Evolutionary conservation across 2,329 filamentous ascomycete genomes (phyloP), one percentile per base, ranked within the genome.

Genomic region (Leptographium galeiforme): DNA sequence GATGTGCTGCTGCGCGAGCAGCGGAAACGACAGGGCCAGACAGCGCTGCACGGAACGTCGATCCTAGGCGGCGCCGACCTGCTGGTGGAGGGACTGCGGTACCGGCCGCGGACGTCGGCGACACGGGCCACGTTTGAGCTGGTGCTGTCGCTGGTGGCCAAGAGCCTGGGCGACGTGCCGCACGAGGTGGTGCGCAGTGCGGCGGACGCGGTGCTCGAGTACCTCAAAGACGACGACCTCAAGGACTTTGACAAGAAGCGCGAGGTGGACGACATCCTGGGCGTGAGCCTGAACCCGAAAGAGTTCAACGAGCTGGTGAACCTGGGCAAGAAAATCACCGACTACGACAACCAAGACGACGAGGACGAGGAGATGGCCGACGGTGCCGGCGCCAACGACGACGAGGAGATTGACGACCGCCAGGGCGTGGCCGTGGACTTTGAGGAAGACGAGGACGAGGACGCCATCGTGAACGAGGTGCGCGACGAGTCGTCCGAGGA

Each of bases 181-280:
- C 87, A 94, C 58, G 88, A 94, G 63, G 84, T 95, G 52, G 89
- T 95, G 46, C 81, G 89, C 61, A 98, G 93, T 68, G 94, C 93
- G 16, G 91, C 93, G 14, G 93, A 98, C 66, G 89, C 87, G 4
- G 83, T 90, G 3, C 68, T 98, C 52, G 93, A 98, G 66, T 89
- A 85, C 58, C 73, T 98, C 46, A 98, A 98, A 68, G 90, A 97
- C 61, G 90, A 96, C 58, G 86, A 90, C 58, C 74, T 96, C 72
- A 97, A 97, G 68, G 93, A 98, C 66, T 87, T 95, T 56, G 93
- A 98, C 67, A 96, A 94, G 75, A 98, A 98, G 74, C 95, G 90
- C 70, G 89, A 96, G 66, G 82, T 97, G 45, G 93, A 98, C 62
- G 93, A 97, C 59, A 82, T 97, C 56, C 69, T 98, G 44, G 93